A percentile compares a stretch with the other conserved stretches of the same genome.
phyloP scores from a whole-genome alignment of 108 stramenopile species.

The Cyclostephanos invisitatus region DNA sequence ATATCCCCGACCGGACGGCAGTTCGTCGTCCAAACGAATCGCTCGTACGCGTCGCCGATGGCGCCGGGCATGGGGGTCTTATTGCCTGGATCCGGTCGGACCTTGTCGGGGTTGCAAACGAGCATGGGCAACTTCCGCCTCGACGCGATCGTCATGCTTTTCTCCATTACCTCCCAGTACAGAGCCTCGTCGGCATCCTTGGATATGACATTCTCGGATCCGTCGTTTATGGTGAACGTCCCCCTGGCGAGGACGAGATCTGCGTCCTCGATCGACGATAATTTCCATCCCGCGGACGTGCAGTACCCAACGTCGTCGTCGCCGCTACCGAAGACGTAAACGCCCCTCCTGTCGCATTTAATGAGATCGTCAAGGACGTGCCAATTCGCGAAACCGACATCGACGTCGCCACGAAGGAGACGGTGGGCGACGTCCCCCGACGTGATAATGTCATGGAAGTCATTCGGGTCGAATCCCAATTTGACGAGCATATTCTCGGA shows the following conservation, averaged over 20 bases:
- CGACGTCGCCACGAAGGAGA: conserved; percentile 31
- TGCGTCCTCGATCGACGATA: conserved; percentile 82
- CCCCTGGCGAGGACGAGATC: conserved; percentile 88
- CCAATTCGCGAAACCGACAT: conserved; percentile 35
- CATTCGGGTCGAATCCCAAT: conserved; percentile 63
- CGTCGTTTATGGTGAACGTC: conserved; percentile 70
- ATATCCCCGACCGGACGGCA: conserved; percentile 40
- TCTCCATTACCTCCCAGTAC: conserved; percentile 58
- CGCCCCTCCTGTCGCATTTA: conserved; percentile 22
- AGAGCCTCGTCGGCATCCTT: conserved; percentile 56
- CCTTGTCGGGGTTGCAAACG: conserved; percentile 91
- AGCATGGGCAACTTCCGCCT: conserved; percentile 82
- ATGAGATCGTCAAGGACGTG: conserved; percentile 17
- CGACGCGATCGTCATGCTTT: conserved; percentile 58
- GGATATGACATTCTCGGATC: conserved; percentile 30
- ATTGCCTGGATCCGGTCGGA: conserved; percentile 72
- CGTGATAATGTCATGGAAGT: conserved; percentile 76
- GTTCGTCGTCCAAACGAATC: conserved; percentile 42
- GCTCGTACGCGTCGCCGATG: conserved; percentile 80
- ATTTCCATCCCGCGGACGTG: conserved; percentile 69
- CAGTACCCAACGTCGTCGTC: conserved; percentile 86
- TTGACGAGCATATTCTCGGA: conserved; percentile 56
- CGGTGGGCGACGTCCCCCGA: conserved; percentile 74
- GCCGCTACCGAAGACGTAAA: conserved; percentile 90
- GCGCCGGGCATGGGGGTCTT: conserved; percentile 89